A percentile compares a stretch with the other conserved stretches of the same genome.
Conservation (phyloP, 2,329 filamentous ascomycete genomes). For the Talaromyces sp. region DNA sequence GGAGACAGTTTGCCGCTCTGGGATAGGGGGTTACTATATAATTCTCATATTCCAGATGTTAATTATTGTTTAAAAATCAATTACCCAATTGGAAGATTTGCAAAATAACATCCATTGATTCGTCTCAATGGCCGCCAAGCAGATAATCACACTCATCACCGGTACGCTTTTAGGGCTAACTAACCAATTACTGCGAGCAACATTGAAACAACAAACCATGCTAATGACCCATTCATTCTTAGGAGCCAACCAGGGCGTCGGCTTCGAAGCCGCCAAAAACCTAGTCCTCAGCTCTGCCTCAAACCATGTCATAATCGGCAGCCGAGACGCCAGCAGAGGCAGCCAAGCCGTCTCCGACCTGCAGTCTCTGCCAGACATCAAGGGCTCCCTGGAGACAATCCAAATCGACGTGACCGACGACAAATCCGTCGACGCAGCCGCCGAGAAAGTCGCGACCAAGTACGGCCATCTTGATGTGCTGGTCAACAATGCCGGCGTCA, state of each 20-base stretch:
- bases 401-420: conserved; percentile 49
- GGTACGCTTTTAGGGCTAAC: conserved; percentile 1
- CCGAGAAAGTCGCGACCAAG: conserved; percentile 52
- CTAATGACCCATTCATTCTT: not conserved
- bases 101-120: not conserved
- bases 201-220: not conserved
- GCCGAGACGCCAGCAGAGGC: conserved; percentile 14
- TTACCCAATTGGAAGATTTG: not conserved
- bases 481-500: conserved; percentile 23
- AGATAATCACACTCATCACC: conserved; percentile 13
- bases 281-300: conserved; percentile 7
- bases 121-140: conserved; percentile 6
- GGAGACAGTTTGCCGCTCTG: not conserved
- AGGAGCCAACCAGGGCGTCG: conserved; percentile 12
- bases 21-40: not conserved
- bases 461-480: conserved; percentile 39
- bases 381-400: conserved; percentile 14
- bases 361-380: conserved; percentile 3
- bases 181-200: not conserved
- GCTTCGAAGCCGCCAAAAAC: conserved; percentile 13
- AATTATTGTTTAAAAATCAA: not conserved
- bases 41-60: not conserved
- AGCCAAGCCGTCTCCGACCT: conserved; percentile 11
- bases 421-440: conserved; percentile 49
- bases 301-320: conserved; percentile 21